Evolutionary conservation across 495 filamentous ascomycete species (phyloP), one percentile per base, ranked within the genome.

Genomic region (Tuber calosporum): DNA sequence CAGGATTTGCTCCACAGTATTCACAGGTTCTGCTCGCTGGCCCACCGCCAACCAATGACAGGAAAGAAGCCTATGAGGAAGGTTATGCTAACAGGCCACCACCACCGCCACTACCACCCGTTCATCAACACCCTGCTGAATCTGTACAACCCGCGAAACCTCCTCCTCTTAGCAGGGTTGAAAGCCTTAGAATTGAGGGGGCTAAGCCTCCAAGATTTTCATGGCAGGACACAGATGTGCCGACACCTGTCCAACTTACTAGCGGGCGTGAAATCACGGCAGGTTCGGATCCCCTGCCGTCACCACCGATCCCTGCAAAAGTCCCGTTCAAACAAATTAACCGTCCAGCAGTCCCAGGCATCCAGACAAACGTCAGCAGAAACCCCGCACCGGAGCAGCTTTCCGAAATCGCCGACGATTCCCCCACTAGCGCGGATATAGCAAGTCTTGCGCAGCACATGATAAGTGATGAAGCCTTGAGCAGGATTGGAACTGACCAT

Each of bases 401-500:
- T 81, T 84, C 43, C 85, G 82, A 72, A 68, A 85, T 22, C 80
- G 84, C 69, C 81, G 82, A 48, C 76, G 78, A 69, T 69, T 72
- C 70, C 72, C 81, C 67, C 58, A 80, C 43, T 20, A 75, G 80
- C 15, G 83, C 86, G 73, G 87, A 87, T 39, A 85, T 86, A 53
- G 88, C 89, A 69, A 90, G 89, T 77, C 85, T 93, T 73, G 87
- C 86, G 26, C 85, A 88, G 67, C 84, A 87, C 80, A 85, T 90
- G 45, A 84, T 93, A 69, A 89, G 92, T 79, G 88, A 89, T 79
- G 87, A 87, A 73, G 88, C 86, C 38, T 84, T 92, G 75, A 87
- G 89, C 40, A 81, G 82, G 70, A 82, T 87, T 30, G 78, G 75
- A 39, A 66, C 69, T 70, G 78, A 76, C 45, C 69, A 66, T 38